Evolutionary conservation across 2,329 filamentous ascomycete species (phyloP).

Genomic region (Penicillium frequentans): DNA sequence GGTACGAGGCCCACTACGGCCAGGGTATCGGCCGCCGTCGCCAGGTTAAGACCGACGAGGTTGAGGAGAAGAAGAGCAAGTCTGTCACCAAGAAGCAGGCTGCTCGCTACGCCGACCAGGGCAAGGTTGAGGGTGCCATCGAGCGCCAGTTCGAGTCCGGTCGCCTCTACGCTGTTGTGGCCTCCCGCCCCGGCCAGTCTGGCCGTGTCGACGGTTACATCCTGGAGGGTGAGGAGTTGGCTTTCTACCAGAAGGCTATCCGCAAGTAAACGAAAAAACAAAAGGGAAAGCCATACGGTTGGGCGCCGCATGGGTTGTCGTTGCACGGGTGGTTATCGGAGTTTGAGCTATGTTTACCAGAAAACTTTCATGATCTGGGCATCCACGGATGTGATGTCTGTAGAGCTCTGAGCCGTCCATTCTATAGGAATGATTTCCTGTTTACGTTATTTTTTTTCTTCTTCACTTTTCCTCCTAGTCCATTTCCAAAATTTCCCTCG

Average conservation of each 20-base stretch:
- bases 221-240: conserved; percentile 98
- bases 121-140: conserved; percentile 89
- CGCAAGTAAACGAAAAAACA: conserved; percentile 74
- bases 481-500: not conserved
- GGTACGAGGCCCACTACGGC: conserved; percentile 99
- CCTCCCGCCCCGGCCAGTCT: conserved; percentile 93
- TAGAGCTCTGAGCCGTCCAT: conserved; percentile 41
- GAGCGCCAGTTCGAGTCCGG: conserved; percentile 99
- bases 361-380: conserved; percentile 37
- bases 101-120: conserved; percentile 73
- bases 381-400: conserved; percentile 37
- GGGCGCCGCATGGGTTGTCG: conserved; percentile 21
- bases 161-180: conserved; percentile 91
- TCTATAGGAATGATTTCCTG: conserved; percentile 37
- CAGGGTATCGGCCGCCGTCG: conserved; percentile 83
- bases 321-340: conserved; percentile 37
- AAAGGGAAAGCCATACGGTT: conserved; percentile 25
- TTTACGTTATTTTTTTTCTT: conserved; percentile 22
- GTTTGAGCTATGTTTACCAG: conserved; percentile 39
- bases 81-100: conserved; percentile 95
- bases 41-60: conserved; percentile 69
- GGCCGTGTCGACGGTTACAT: conserved; percentile 97
- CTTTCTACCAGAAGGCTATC: conserved; percentile 99
- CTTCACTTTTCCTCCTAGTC: not conserved
- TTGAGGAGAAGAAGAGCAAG: conserved; percentile 87